phyloP scores from a whole-genome alignment of 2,329 filamentous ascomycete species.

The Mollisia scopiformis region DNA sequence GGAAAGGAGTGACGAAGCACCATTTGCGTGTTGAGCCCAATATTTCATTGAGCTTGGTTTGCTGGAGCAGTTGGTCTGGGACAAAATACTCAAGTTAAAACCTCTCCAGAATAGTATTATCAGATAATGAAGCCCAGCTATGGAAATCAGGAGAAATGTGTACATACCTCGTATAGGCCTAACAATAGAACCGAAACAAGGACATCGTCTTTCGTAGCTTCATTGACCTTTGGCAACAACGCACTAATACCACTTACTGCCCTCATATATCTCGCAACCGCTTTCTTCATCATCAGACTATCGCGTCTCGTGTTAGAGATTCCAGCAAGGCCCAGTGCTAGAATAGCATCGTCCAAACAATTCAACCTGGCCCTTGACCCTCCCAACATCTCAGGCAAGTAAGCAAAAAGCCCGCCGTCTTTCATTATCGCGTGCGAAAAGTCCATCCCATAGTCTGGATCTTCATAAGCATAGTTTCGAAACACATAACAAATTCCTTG shows the following conservation, averaged over 20 bases:
- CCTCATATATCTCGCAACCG: neutral
- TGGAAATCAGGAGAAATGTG: too few species aligned
- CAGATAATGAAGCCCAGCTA: neutral
- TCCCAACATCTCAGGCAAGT: neutral
- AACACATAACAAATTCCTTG: constrained; percentile 1
- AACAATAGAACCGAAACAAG: constrained; percentile 1
- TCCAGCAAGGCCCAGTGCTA: neutral
- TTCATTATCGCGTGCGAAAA: neutral
- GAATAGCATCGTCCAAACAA: constrained; percentile 1
- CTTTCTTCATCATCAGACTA: neutral
- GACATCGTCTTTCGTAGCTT: neutral
- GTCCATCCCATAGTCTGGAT: neutral
- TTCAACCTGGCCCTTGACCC: neutral
- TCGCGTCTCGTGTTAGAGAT: neutral
- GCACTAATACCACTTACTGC: neutral
- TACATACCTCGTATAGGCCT: constrained; percentile 1
- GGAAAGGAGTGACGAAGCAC: neutral
- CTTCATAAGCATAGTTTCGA: constrained; percentile 1
- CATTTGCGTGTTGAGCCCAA: constrained; percentile 1
- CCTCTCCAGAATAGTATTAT: neutral
- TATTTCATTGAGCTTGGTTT: neutral
- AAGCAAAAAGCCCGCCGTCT: neutral
- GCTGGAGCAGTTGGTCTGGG: neutral
- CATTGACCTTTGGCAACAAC: neutral
- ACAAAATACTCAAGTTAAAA: neutral